Base-by-base conservation (phyloP, 352 stramenopile genomes). In the Globisporangium lucens region DNA sequence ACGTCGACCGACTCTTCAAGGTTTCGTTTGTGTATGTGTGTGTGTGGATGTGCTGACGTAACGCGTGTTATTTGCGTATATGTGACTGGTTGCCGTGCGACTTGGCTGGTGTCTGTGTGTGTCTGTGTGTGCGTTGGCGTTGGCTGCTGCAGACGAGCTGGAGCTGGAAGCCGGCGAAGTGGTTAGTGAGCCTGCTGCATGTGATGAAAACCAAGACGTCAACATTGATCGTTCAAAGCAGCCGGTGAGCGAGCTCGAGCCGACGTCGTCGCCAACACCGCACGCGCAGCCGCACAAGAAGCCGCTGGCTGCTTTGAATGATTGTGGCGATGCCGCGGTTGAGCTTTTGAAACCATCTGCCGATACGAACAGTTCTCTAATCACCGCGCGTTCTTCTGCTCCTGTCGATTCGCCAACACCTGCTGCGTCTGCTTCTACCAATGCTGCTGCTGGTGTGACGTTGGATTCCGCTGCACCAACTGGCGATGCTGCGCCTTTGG, bases 91-190 rank as follows among this genome's bases (percentile, higher is more conserved):
- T 60, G 12, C 8, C 43, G 22, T 53, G 22, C 47, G 56, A 22
- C 56, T 47, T 47, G 12, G 17, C 13, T 41, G 27, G 0, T 56
- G n/a, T 6, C 24, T 24, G 22, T 55, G 3, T 68, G 29, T 22
- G n/a, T n/a, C n/a, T n/a, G n/a, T n/a, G n/a, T 9, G 27, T 15
- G 24, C 15, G 53, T n/a, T 59, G 53, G 24, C 9, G 29, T n/a
- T 22, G 29, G 6, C 8, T 22, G 20, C 55, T 27, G 36, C 47
- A 87, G 79, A 87, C n/a, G 66, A 83, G 35, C 65, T 77, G 66
- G 79, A 87, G 30, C 70, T 84, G 29, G 79, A 87, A 72, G 79
- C 77, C 64, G 79, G 79, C 69, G 77, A 85, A 83, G 74, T 85
- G 77, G 77, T 87, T 66, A 82, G 74, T 88, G 77, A 43, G 9